These are phyloP conservation scores for Globisporangium ultimum DNA, from an alignment of 352 stramenopile genomes.

Conservation along the genomic window DNA sequence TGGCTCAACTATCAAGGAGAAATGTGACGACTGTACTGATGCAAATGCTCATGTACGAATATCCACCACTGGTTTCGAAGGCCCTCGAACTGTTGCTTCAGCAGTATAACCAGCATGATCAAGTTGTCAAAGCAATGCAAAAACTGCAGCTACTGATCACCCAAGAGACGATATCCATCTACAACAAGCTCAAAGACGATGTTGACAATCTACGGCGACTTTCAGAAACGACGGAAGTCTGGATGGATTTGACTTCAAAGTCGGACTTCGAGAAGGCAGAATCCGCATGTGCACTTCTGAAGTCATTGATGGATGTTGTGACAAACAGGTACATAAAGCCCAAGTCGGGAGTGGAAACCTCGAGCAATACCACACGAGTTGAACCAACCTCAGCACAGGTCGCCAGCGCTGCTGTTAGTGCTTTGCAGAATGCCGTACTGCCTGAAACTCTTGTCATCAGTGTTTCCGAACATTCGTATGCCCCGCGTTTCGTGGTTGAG, in stretches of 20 bases:
- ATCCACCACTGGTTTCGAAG: constrained; percentile 66
- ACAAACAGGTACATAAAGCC: constrained; percentile 4
- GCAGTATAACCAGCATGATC: constrained; percentile 72
- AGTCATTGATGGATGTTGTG: constrained; percentile 38
- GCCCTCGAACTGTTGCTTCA: constrained; percentile 69
- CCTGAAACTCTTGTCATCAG: neutral
- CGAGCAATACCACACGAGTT: neutral
- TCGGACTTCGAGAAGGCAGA: constrained; percentile 65
- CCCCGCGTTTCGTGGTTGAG: constrained; percentile 26
- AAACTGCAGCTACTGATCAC: constrained; percentile 59
- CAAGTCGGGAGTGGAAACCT: neutral
- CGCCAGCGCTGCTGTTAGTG: neutral
- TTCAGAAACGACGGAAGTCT: constrained; percentile 75
- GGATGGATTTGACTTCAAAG: constrained; percentile 77
- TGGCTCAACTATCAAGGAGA: constrained; percentile 34
- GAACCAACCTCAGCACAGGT: neutral
- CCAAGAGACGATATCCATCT: constrained; percentile 60
- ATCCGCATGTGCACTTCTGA: constrained; percentile 39
- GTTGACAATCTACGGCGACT: constrained; percentile 57
- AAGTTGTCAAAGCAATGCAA: constrained; percentile 60
- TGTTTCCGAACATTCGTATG: constrained; percentile 11
- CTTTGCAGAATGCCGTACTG: neutral
- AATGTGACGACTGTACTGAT: constrained; percentile 59
- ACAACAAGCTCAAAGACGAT: constrained; percentile 65
- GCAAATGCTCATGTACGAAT: constrained; percentile 81